Base-by-base conservation (phyloP, 2,329 filamentous ascomycete genomes). In the Claviceps paspali region DNA sequence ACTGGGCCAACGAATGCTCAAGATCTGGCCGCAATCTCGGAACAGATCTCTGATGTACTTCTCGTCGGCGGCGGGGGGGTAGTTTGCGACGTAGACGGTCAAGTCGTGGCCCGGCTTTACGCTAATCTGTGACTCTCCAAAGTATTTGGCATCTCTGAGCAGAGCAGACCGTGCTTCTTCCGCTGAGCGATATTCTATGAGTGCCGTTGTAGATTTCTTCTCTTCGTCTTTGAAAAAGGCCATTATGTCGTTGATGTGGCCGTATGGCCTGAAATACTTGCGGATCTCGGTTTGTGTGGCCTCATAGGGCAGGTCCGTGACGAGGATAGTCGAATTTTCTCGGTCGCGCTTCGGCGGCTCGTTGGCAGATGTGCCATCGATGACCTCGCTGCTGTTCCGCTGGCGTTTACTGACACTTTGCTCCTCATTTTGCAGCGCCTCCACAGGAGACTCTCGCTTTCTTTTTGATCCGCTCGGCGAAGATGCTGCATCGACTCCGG, bases 221-320 rank as follows among this genome's bases (percentile, higher is more conserved):
- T 76, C 67, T 2, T 68, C 57, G 30, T 84, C 77, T 24, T 64
- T 64, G 23, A 82, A 64, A 21, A 61, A 43, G 36, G 88, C 63
- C 31, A 75, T 79, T 23, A 95, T 63, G 43, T 78, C 79, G 49
- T 85, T 83, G 52, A 95, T 81, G 29, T 76, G 78, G 10, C 91
- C 91, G 49, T 87, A 92, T 43, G 87, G 84, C 51, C 80, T 79
- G 62, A 98, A 96, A 55, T 93, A 96, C 54, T 93, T 82, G 39
- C 81, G 76, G 11, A 96, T 61, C 48, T 79, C 80, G 10, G 73
- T 78, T 49, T 84, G 76, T 1, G 76, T 76, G 1, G 77, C 72
- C 38, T 79, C 72, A 3, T 54, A 49, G 2, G 91, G 86, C 18
- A 98, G 60, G 47, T 86, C 82, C 35, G 73, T 77, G 4, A 94